Percentiles rank a stretch among this genome's conserved stretches.
Conservation (phyloP, 2,329 filamentous ascomycete genomes). For the Hirsutella minnesotensis region DNA sequence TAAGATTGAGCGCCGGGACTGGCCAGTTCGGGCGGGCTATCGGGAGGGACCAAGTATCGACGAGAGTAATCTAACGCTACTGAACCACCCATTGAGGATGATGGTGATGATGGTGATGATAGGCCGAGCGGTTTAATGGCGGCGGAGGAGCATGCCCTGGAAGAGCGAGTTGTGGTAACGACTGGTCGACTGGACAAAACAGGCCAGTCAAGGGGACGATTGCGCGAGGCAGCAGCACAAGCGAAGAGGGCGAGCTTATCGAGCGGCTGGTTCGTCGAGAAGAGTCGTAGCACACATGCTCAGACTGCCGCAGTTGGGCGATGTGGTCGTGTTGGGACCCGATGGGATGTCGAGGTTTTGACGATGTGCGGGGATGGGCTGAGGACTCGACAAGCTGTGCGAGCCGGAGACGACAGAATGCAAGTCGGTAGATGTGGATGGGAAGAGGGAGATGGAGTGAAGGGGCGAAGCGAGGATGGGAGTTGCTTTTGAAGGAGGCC, state of each 20-base stretch:
- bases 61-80: constrained; percentile 37
- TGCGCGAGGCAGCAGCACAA: neutral
- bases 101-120: no score
- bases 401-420: neutral
- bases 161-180: neutral
- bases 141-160: constrained; percentile 4
- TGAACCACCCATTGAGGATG: constrained; percentile 44
- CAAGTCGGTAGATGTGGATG: neutral
- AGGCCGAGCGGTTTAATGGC: neutral
- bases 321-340: neutral
- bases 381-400: neutral
- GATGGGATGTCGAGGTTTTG: neutral
- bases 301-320: neutral
- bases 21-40: constrained; percentile 42
- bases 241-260: neutral
- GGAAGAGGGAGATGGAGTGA: neutral
- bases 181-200: neutral
- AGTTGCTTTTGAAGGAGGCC: constrained; percentile 12
- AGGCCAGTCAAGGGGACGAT: neutral
- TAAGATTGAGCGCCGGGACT: constrained; percentile 38
- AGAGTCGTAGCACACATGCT: neutral
- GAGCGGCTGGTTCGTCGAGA: neutral
- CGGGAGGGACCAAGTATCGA: constrained; percentile 36
- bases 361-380: neutral
- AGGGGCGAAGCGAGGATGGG: constrained; percentile 5